A percentile compares a stretch with the other conserved stretches of the same genome.
Evolutionary conservation across 2,329 filamentous ascomycete species (phyloP).

Genomic region (Colletotrichum coccodes): DNA sequence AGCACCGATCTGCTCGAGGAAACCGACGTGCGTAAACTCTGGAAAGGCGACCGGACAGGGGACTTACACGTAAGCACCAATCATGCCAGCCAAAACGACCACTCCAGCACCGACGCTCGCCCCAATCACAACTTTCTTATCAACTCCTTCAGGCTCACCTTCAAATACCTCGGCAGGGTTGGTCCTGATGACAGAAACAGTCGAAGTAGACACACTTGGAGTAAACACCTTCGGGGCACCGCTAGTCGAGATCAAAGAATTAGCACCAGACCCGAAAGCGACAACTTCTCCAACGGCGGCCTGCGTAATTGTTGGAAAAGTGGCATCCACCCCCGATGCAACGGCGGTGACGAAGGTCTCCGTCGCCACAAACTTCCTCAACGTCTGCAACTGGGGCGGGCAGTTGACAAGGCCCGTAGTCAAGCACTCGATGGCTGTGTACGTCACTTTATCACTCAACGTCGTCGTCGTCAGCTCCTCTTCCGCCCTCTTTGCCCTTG

Average conservation of each 20-base stretch:
- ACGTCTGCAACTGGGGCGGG: slow-evolving; percentile 59
- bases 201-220: not conserved
- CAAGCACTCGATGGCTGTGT: slow-evolving; percentile 56
- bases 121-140: slow-evolving; percentile 59
- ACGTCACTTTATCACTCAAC: slow-evolving; percentile 41
- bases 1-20: not conserved
- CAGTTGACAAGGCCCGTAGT: slow-evolving; percentile 57
- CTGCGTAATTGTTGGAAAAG: slow-evolving; percentile 42
- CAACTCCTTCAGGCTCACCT: slow-evolving; percentile 44
- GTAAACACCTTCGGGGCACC: slow-evolving; percentile 1
- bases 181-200: not conserved
- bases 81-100: slow-evolving; percentile 45
- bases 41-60: fast-evolving
- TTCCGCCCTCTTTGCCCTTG: slow-evolving; percentile 22
- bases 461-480: slow-evolving; percentile 49
- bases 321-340: slow-evolving; percentile 46
- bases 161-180: slow-evolving; percentile 34
- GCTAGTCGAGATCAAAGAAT: slow-evolving; percentile 10
- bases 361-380: slow-evolving; percentile 49
- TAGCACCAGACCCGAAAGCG: slow-evolving; percentile 1
- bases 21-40: no score
- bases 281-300: not conserved
- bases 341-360: slow-evolving; percentile 53
- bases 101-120: slow-evolving; percentile 57
- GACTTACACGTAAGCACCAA: slow-evolving; percentile 34